Evolutionary conservation across 352 stramenopile species (phyloP).

Genomic region (Phytophthora hybrid): DNA sequence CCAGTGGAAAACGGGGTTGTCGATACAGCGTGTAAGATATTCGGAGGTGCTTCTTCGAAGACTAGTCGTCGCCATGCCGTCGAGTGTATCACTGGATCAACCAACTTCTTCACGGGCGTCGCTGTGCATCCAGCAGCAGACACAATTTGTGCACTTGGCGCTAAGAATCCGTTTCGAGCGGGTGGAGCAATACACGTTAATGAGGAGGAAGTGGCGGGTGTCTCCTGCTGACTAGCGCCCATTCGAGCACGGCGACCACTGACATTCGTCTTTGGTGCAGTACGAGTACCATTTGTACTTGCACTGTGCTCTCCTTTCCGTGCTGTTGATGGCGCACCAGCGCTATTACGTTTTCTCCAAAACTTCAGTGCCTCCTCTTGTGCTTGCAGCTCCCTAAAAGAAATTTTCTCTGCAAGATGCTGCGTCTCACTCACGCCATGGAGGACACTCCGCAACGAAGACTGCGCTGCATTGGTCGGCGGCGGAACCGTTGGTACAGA

Average conservation of each 20-base stretch:
- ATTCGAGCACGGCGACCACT: slow-evolving; percentile 31
- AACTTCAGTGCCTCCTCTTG: slow-evolving; percentile 55
- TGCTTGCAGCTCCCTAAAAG: slow-evolving; percentile 55
- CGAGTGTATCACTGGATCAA: slow-evolving; percentile 44
- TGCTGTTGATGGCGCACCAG: slow-evolving; percentile 9
- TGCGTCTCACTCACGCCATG: slow-evolving; percentile 28
- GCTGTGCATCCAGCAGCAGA: slow-evolving; percentile 13
- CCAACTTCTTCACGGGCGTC: slow-evolving; percentile 8
- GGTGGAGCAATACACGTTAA: slow-evolving; percentile 28
- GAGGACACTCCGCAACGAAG: slow-evolving; percentile 1
- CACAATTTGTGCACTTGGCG: slow-evolving; percentile 17
- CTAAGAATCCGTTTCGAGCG: slow-evolving; percentile 33
- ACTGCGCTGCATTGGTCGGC: slow-evolving; percentile 9
- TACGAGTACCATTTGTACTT: slow-evolving; percentile 4
- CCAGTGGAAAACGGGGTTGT: slow-evolving; percentile 35
- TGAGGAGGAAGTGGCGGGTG: slow-evolving; percentile 6
- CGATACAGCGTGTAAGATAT: slow-evolving; percentile 39
- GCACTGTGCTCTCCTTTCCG: slow-evolving; percentile 18
- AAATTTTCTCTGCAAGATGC: slow-evolving; percentile 50
- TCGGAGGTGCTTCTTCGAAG: slow-evolving; percentile 42
- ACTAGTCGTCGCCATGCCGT: slow-evolving; percentile 49
- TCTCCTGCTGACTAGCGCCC: slow-evolving; percentile 26
- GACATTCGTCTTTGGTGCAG: slow-evolving; percentile 16
- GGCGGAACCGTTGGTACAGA: not conserved
- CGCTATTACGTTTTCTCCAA: slow-evolving; percentile 43